Base-by-base conservation (phyloP, 768 basidiomycete genomes). In the Gymnopilus dilepis region DNA sequence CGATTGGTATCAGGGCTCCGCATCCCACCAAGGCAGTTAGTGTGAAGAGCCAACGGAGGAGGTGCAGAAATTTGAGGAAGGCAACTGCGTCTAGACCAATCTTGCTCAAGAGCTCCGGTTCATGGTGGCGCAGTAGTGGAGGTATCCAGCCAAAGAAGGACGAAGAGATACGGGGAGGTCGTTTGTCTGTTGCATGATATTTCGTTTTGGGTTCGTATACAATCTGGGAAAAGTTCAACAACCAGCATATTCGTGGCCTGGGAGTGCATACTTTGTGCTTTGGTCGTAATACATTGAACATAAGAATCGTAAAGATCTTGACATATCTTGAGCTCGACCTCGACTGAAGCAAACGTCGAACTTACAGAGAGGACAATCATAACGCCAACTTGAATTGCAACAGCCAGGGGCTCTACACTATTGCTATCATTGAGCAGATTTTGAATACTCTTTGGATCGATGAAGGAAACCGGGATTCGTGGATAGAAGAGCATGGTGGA, bases 161-260 rank as follows among this genome's bases (percentile, higher is more conserved):
- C 68, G 89, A 85, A 12, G 86, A 86, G 65, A 94, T 89, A 28
- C 80, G 82, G 11, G 91, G 90, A 22, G 90, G 90, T 9, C 77
- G 72, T 73, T 90, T 90, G 72, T 85, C 75, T 42, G 85, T 86
- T 47, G 81, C 77, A 73, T 90, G 88, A 69, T 93, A 94, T 73
- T 92, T 93, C 71, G 89, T 83, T 76, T 94, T 95, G 60, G 91
- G 93, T 71, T 92, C 88, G 73, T 94, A 94, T 45, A 92, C 83
- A 61, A 86, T 81, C 90, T 91, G 51, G 15, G 19, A 26, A 9
- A 24, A 15, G 33, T 19, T 55, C 34, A 78, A 91, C 88, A 61
- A 83, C 82, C 15, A 87, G 89, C 90, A 22, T 6, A 28, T 4
- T 40, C 9, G 26, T 1, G 34, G 24, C 33, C n/a, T 22, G 22